Conservation (phyloP, 768 basidiomycete species). For the Kwoniella botswanensis region DNA sequence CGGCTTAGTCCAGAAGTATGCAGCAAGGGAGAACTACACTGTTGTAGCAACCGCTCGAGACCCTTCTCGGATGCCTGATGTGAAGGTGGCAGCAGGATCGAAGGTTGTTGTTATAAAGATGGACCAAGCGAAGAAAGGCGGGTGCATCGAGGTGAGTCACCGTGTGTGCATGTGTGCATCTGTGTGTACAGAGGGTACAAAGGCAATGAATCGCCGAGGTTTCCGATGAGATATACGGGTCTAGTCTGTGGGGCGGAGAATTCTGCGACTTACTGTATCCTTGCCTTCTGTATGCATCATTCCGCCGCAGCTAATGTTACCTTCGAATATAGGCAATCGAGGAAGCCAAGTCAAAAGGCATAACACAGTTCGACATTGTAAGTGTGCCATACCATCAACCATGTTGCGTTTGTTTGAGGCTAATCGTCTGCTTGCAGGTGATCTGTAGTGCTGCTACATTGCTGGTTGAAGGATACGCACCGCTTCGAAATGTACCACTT, state of each 20-base stretch:
- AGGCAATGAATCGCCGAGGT: too few species aligned
- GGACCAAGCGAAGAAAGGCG: conserved; percentile 25
- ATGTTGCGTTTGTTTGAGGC: not conserved
- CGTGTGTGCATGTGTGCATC: too few species aligned
- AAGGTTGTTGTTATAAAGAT: conserved; percentile 31
- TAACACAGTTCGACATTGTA: conserved; percentile 39
- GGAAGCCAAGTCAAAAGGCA: conserved; percentile 23
- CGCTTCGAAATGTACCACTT: conserved; percentile 23
- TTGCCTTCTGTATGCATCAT: too few species aligned
- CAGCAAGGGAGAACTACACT: conserved; percentile 25
- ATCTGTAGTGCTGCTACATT: conserved; percentile 40
- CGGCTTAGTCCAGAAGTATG: conserved; percentile 37
- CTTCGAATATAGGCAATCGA: conserved; percentile 16
- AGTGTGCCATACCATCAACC: not conserved
- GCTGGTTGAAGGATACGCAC: conserved; percentile 13
- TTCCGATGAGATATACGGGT: too few species aligned
- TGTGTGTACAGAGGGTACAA: too few species aligned
- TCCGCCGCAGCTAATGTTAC: not conserved
- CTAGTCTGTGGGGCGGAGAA: too few species aligned
- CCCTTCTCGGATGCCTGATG: conserved; percentile 30
- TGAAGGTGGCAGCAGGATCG: conserved; percentile 26
- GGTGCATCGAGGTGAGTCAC: conserved; percentile 1
- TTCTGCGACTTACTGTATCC: too few species aligned
- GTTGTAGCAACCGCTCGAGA: conserved; percentile 35
- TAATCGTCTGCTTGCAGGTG: conserved; percentile 17